Base-by-base conservation (phyloP, 2,329 filamentous ascomycete species). In the Ophiocordyceps camponoti-saundersi region DNA sequence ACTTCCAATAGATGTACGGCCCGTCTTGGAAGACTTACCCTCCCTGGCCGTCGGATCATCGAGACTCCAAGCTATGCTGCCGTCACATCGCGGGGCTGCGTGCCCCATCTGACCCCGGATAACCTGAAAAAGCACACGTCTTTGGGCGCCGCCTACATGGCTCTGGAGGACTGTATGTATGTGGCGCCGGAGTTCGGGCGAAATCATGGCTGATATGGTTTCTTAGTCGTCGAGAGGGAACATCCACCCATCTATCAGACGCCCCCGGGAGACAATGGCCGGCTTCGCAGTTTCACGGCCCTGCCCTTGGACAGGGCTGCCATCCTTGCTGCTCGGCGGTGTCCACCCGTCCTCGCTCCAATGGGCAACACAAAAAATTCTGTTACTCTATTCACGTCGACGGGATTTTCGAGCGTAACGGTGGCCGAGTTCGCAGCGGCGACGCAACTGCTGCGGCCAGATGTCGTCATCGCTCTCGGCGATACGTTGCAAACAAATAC, bases 91-190 rank as follows among this genome's bases (percentile, higher is more conserved):
- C 77, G 92, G 56, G 92, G 92, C 21, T 77, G 77, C 1, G 69
- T 96, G 34, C 88, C 92, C 46, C 92, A 98, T 65, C 66, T 98
- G 52, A 85, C 89, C 3, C 89, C 88, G 39, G 92, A 98, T 67
- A 83, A 83, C 50, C 70, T 92, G 53, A 61, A 65, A 40, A 80
- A 77, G 47, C 70, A 82, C 56, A 79, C 80, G 1, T 61, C 73
- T 6, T 70, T 93, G 49, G 68, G 69, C 26, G 84, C 83, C 23
- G 71, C 85, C 3, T 94, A 94, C 59, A 69, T 92, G 57, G 85
- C 83, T 1, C 67, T 96, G 26, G 92, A 98, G 70, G 92, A 98
- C 63, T 96, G 92, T 95, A 72, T 64, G 84, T 64, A 3, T 6
- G 12, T 10, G n/a, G n/a, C n/a, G n/a, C n/a, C 13, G 6, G 15